These are phyloP conservation scores for Alternaria atra DNA, from an alignment of 2,329 filamentous ascomycete species.

Conservation along the genomic window DNA sequence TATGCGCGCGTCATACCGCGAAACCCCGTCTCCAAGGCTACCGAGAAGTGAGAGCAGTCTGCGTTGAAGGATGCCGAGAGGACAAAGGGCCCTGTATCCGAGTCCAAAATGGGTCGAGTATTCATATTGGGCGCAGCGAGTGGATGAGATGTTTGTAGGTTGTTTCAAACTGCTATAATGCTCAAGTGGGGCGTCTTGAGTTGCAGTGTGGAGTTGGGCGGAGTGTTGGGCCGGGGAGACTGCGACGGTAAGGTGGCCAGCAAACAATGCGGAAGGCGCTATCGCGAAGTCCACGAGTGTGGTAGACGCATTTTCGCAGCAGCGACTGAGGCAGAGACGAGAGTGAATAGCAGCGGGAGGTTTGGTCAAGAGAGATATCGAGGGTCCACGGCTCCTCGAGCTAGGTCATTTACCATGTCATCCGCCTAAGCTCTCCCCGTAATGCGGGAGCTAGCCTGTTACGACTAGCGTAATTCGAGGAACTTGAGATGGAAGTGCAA, in stretches of 20 bases:
- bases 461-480: slow-evolving; percentile 10
- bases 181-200: slow-evolving; percentile 24
- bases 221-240: slow-evolving; percentile 8
- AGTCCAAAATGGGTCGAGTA: slow-evolving; percentile 84
- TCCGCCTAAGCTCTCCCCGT: slow-evolving; percentile 27
- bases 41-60: slow-evolving; percentile 84
- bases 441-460: slow-evolving; percentile 26
- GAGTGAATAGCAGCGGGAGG: slow-evolving; percentile 11
- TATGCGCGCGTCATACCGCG: slow-evolving; percentile 68
- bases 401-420: slow-evolving; percentile 24
- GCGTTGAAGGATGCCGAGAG: slow-evolving; percentile 87
- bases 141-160: not conserved
- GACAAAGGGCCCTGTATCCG: slow-evolving; percentile 75
- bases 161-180: not conserved
- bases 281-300: slow-evolving; percentile 28
- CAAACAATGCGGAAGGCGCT: slow-evolving; percentile 24
- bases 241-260: slow-evolving; percentile 17
- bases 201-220: slow-evolving; percentile 16
- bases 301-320: slow-evolving; percentile 31
- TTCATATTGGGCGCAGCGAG: slow-evolving; percentile 70
- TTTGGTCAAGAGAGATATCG: slow-evolving; percentile 8
- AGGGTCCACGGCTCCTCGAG: slow-evolving; percentile 15
- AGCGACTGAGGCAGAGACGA: slow-evolving; percentile 19
- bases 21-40: slow-evolving; percentile 86
- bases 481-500: not conserved